Percentiles rank a stretch among this genome's conserved stretches.
Evolutionary conservation across 257 asterid species (phyloP).

Genomic region (Paraleonurus japonicus): DNA sequence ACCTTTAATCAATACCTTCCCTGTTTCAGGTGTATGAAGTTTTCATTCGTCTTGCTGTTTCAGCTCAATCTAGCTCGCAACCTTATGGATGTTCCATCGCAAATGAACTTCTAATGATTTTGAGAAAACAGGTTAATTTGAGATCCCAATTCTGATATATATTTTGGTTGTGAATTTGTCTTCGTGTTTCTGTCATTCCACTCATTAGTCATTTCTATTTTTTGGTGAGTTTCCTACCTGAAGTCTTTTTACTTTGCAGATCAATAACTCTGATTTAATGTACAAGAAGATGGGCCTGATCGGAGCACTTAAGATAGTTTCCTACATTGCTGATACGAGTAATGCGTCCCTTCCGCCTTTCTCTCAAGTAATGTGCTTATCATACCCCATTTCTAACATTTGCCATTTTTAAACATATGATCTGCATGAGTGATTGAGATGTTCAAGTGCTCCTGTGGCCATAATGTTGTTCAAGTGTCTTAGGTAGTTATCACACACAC

Average conservation of each 20-base stretch:
- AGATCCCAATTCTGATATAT: constrained; percentile 12
- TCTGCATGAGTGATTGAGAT: constrained; percentile 5
- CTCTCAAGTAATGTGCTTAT: constrained; percentile 48
- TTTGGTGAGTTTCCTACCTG: constrained; percentile 25
- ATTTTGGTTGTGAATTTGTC: constrained; percentile 1
- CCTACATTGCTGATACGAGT: constrained; percentile 63
- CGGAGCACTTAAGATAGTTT: constrained; percentile 74
- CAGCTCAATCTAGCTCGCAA: constrained; percentile 53
- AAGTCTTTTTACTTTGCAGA: constrained; percentile 37
- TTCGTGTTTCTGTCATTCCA: constrained; percentile 7
- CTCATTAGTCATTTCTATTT: not conserved
- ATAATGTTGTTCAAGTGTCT: constrained; percentile 10
- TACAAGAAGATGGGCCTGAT: constrained; percentile 92
- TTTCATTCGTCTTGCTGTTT: constrained; percentile 71
- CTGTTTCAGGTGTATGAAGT: constrained; percentile 76
- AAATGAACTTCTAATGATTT: constrained; percentile 77
- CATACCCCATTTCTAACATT: constrained; percentile 7
- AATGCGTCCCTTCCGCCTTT: constrained; percentile 43
- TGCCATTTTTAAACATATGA: constrained; percentile 2
- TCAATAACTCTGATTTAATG: constrained; percentile 66
- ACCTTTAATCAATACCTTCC: constrained; percentile 20
- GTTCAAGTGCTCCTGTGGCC: constrained; percentile 4
- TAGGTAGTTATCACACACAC: not conserved
- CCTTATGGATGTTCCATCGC: constrained; percentile 67
- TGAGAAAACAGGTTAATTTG: constrained; percentile 68